These are phyloP conservation scores for Ascoidea rubescens DNA, from an alignment of 805 yeast genomes.

Conservation along the genomic window DNA sequence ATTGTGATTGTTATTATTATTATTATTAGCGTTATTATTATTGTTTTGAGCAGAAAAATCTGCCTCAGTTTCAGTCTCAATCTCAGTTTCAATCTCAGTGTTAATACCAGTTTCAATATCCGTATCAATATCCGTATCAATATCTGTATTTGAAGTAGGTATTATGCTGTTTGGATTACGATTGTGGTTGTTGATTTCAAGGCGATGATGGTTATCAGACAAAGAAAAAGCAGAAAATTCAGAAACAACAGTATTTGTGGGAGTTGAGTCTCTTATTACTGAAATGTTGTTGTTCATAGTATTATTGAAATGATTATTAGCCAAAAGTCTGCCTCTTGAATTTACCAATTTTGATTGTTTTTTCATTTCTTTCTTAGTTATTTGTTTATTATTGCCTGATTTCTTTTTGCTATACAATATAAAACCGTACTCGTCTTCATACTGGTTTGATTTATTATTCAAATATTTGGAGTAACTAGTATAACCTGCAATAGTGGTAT, in stretches of 20 bases:
- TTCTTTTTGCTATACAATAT: slow-evolving; percentile 19
- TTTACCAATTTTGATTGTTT: neutral
- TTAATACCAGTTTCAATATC: neutral
- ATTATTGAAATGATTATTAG: slow-evolving; percentile 1
- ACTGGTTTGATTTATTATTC: neutral
- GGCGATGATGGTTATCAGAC: slow-evolving; percentile 21
- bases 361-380: slow-evolving; percentile 13
- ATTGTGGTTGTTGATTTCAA: too few species aligned
- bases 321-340: neutral
- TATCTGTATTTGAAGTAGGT: too few species aligned
- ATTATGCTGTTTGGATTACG: too few species aligned
- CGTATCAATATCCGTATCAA: too few species aligned
- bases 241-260: slow-evolving; percentile 34
- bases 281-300: neutral
- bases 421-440: slow-evolving; percentile 46
- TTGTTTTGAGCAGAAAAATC: neutral
- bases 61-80: slow-evolving; percentile 8
- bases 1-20: neutral
- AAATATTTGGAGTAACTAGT: too few species aligned
- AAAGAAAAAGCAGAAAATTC: slow-evolving; percentile 42
- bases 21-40: neutral
- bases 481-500: slow-evolving; percentile 2
- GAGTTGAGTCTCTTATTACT: slow-evolving; percentile 27
- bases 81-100: neutral
- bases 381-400: slow-evolving; percentile 26